These are phyloP conservation scores for Periconia digitata DNA, from an alignment of 2,329 filamentous ascomycete species.

Conservation along the genomic window DNA sequence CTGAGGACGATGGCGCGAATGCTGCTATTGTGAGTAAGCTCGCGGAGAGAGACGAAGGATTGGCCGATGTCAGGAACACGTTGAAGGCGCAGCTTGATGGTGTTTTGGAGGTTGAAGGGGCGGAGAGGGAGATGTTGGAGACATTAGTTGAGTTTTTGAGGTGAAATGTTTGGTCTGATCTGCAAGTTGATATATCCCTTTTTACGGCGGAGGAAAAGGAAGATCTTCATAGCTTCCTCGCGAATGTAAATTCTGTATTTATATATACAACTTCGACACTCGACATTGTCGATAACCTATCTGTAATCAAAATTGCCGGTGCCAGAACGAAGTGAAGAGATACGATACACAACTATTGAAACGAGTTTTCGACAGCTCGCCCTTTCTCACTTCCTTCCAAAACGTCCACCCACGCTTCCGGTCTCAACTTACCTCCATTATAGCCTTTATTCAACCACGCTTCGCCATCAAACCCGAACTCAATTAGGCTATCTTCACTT, in stretches of 20 bases:
- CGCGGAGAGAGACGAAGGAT: constrained; percentile 66
- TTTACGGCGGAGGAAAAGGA: no score
- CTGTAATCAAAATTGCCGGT: no score
- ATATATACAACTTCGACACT: no score
- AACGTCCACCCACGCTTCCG: constrained; percentile 45
- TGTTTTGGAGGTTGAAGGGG: constrained; percentile 54
- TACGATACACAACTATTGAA: no score
- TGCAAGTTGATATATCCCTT: no score
- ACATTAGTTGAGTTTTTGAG: constrained; percentile 51
- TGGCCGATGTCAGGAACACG: constrained; percentile 65
- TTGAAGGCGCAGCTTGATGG: constrained; percentile 69
- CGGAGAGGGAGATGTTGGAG: constrained; percentile 66
- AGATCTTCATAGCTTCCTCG: no score
- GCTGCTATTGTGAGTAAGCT: constrained; percentile 65
- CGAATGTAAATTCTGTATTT: no score
- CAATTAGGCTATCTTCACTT: constrained; percentile 54
- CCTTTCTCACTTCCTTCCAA: constrained; percentile 14
- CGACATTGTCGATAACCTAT: no score
- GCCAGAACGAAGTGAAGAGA: no score
- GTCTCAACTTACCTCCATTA: constrained; percentile 38
- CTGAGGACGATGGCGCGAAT: constrained; percentile 79
- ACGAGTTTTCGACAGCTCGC: no score
- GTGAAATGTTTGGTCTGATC: neutral
- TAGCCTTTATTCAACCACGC: constrained; percentile 45
- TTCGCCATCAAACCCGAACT: constrained; percentile 57